Evolutionary conservation across 768 basidiomycete species (phyloP), one percentile per base, ranked within the genome.

Genomic region (Boletus eberwhitei): DNA sequence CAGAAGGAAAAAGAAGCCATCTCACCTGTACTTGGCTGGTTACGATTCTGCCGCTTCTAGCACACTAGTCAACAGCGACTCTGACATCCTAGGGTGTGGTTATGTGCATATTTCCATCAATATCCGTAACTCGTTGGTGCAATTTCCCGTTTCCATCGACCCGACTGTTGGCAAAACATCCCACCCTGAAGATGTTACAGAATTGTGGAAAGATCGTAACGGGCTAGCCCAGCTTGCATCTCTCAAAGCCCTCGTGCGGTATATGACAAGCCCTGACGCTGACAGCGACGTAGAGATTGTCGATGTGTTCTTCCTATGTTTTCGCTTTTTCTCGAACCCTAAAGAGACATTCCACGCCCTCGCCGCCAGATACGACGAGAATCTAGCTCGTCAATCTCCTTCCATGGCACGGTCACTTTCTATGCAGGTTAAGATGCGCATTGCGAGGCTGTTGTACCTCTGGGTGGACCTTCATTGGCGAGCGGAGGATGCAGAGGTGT

Each of bases 391-490:
- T 53, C 64, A 46, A 59, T 68, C 50, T 16, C 63, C 59, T 52
- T 49, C 64, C 66, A 51, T 80, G 67, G 73, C 64, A 54, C 62
- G 71, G 59, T 62, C 73, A 24, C 77, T 82, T 54, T 74, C 77
- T 7, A 69, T 75, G 29, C 77, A 78, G 14, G 73, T 84, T 35
- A 83, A 82, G 48, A 70, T 83, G 49, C 76, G 83, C n/a, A 76
- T 89, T 17, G 80, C 78, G 43, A 82, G 82, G 62, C 61, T 85
- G 22, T 61, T 90, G 52, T 77, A 82, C 59, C 73, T 77, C n/a
- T 92, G 89, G 89, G 74, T 89, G n/a, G 79, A 85, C 53, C 70
- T 75, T 36, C 79, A 88, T 63, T 92, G 88, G 88, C 73, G 77
- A 35, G 70, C 73, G 1, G 64, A 70, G 4, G 89, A 91, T 52